These are phyloP conservation scores for Pisolithus microcarpus DNA, from an alignment of 768 basidiomycete genomes.

Conservation along the genomic window DNA sequence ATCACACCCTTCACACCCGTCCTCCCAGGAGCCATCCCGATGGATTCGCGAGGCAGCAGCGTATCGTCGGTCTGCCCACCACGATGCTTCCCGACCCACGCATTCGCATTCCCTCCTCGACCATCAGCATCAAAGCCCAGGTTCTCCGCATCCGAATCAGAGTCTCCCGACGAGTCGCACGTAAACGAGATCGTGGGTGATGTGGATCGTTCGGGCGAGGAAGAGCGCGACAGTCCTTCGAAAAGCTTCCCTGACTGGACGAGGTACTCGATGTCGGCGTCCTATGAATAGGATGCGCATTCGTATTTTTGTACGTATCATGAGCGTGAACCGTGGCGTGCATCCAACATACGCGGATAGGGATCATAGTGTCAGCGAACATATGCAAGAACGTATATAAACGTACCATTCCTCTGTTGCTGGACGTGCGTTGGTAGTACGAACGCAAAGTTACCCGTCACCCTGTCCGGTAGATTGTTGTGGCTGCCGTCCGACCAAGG, in stretches of 20 bases:
- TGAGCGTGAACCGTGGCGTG: too few species aligned
- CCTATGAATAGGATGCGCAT: constrained; percentile 9
- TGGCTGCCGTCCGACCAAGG: too few species aligned
- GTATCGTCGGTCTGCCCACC: neutral
- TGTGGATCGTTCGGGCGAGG: constrained; percentile 40
- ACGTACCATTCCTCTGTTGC: too few species aligned
- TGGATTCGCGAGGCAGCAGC: constrained; percentile 10
- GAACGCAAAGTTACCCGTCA: too few species aligned
- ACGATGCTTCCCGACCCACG: constrained; percentile 31
- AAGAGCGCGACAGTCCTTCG: constrained; percentile 36
- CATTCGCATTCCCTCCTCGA: constrained; percentile 41
- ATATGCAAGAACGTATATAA: too few species aligned
- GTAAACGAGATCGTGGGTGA: constrained; percentile 35
- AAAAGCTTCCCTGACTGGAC: too few species aligned
- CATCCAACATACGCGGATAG: too few species aligned
- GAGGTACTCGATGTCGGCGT: constrained; percentile 30
- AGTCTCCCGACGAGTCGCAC: constrained; percentile 11
- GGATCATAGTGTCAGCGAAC: too few species aligned
- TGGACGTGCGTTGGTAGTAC: too few species aligned
- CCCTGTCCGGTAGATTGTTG: too few species aligned
- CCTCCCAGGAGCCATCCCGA: constrained; percentile 36
- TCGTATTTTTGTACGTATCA: too few species aligned
- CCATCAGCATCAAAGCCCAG: constrained; percentile 23
- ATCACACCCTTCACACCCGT: constrained; percentile 89
- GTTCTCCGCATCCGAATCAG: constrained; percentile 41